A percentile compares a stretch with the other conserved stretches of the same genome.
Conservation (phyloP, 2,329 filamentous ascomycete genomes). For the Alternaria longipes region DNA sequence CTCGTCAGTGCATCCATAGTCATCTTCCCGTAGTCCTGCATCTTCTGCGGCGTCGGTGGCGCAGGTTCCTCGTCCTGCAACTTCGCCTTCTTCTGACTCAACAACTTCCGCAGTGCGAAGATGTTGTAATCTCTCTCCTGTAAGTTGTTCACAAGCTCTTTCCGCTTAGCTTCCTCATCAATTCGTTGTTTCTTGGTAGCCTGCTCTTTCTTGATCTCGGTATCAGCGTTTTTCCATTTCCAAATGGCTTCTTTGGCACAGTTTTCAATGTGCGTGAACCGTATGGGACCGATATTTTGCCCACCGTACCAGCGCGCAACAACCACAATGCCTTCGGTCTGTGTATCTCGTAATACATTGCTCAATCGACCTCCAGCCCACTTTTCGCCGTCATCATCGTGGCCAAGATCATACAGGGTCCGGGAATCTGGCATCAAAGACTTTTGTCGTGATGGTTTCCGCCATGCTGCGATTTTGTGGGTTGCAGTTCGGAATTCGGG, state of each 20-base stretch:
- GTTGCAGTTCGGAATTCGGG: conserved; percentile 57
- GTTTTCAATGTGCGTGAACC: conserved; percentile 63
- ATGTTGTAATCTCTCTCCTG: conserved; percentile 60
- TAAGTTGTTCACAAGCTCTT: conserved; percentile 50
- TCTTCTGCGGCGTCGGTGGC: conserved; percentile 42
- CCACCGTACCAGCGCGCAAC: conserved; percentile 66
- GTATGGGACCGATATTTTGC: conserved; percentile 60
- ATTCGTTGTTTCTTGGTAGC: conserved; percentile 50
- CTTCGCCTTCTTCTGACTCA: conserved; percentile 55
- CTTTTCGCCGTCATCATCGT: conserved; percentile 65
- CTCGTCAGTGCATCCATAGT: conserved; percentile 51
- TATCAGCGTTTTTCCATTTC: conserved; percentile 50
- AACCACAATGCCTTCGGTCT: conserved; percentile 58
- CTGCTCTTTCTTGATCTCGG: conserved; percentile 44
- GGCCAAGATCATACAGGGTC: conserved; percentile 54
- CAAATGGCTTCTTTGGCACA: conserved; percentile 59
- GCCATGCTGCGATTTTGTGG: conserved; percentile 63
- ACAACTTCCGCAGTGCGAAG: conserved; percentile 55
- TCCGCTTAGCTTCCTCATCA: conserved; percentile 47
- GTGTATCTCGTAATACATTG: conserved; percentile 57
- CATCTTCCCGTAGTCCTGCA: conserved; percentile 55
- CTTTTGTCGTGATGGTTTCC: conserved; percentile 58
- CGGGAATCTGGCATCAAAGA: conserved; percentile 51
- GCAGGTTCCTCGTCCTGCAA: conserved; percentile 35
- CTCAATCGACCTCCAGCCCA: conserved; percentile 60